phyloP scores from a whole-genome alignment of 2,329 filamentous ascomycete species.

The Dryadomyces quercus-mongolicae region DNA sequence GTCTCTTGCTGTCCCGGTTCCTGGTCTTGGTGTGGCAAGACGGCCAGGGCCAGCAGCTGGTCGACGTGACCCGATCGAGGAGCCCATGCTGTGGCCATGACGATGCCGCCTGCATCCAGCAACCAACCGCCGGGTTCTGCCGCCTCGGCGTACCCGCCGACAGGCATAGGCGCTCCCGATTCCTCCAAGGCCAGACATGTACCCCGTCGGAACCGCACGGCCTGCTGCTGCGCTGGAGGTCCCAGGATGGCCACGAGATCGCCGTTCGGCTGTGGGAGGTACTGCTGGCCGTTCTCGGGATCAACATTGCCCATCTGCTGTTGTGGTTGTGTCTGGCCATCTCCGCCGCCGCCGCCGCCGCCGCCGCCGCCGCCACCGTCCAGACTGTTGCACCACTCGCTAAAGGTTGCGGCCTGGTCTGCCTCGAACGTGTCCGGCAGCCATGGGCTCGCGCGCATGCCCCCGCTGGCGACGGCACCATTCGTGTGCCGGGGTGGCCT shows the following conservation, averaged over 20 bases:
- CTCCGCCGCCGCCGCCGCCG: no score
- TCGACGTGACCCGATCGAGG: constrained; percentile 22
- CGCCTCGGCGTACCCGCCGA: neutral
- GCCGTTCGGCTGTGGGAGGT: constrained; percentile 11
- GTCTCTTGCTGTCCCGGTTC: constrained; percentile 16
- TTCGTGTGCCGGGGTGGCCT: constrained; percentile 3
- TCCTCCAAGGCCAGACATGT: constrained; percentile 8
- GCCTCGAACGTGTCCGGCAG: constrained; percentile 23
- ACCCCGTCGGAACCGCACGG: constrained; percentile 12
- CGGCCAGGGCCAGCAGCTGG: constrained; percentile 39
- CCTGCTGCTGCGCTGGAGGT: constrained; percentile 15
- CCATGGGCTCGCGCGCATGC: constrained; percentile 26
- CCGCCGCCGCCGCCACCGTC: no score
- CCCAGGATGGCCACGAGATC: constrained; percentile 17
- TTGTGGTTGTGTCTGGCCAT: constrained; percentile 7
- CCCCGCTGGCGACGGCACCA: constrained; percentile 6
- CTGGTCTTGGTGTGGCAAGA: constrained; percentile 39
- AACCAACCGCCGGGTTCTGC: constrained; percentile 29
- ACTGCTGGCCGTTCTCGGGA: constrained; percentile 5
- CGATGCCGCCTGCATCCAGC: constrained; percentile 40
- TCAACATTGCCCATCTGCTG: constrained; percentile 10
- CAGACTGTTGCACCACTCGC: constrained; percentile 15
- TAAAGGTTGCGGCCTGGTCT: constrained; percentile 20
- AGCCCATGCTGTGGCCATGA: constrained; percentile 41
- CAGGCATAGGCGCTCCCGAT: constrained; percentile 7